Base-by-base conservation (phyloP, 2,329 filamentous ascomycete genomes). In the Apiospora malaysiana region DNA sequence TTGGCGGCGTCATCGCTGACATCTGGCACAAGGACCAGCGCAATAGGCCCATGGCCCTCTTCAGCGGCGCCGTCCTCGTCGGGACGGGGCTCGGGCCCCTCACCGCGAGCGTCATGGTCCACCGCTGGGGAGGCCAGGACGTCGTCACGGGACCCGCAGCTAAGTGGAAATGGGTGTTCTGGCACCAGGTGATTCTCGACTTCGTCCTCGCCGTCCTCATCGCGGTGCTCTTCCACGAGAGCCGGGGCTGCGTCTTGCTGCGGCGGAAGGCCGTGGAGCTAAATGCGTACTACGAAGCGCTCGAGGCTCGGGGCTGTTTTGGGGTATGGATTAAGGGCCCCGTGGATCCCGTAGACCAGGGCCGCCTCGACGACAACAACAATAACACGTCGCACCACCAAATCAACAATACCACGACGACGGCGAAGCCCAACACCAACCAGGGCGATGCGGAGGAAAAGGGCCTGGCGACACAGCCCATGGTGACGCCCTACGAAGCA, bases 1-100 rank as follows among this genome's bases (percentile, higher is more conserved):
- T 97, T 0, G 95, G 95, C n/a, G 95, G 95, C 4, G 93, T 98
- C 4, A 92, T 98, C 51, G 92, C 92, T 68, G 95, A 98, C 77
- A 88, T 97, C 71, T 97, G 94, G 83, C 89, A 91, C 66, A 90
- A 93, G 12, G 84, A 93, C 71, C 91, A 93, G 63, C 87, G 95
- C 45, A 97, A 98, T 76, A 94, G 92, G 0, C 93, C 95, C 0
- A 97, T 98, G 95, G 92, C 94, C 0, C 79, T 97, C 0, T 98
- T 97, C 80, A 92, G 92, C n/a, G 93, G 92, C 0, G 85, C 86
- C 4, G 94, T 94, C 0, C 83, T 98, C 0, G 86, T 92, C 12
- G 95, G 94, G 0, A 97, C 94, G 0, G 94, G 94, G 0, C 82
- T 92, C 0, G 95, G 94, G 0, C 94, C 94, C 0, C 78, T 97